Base-by-base conservation (phyloP, 805 yeast genomes). In the Clavispora fructus region DNA sequence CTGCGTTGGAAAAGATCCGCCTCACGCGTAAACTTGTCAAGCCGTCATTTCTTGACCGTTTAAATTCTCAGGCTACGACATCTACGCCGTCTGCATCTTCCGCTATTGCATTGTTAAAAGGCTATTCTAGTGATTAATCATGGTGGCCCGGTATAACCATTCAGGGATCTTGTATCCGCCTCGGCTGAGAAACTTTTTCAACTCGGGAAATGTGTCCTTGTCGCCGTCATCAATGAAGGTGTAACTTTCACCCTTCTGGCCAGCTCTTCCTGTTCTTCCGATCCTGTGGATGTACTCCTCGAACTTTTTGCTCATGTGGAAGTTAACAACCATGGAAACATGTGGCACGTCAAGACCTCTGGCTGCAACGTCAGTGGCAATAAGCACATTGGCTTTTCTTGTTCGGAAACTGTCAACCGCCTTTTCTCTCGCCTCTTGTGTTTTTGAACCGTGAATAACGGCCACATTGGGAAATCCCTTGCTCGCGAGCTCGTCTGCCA, bases 191-290 rank as follows among this genome's bases (percentile, higher is more conserved):
- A 80, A 74, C 51, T 68, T 67, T 59, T 71, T 70, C 57, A 83
- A 62, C 51, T 77, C 83, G 44, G 64, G 62, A 44, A 85, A 72
- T 1, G 81, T 66, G 1, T 68, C 76, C 12, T 66, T 63, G 54
- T 85, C 91, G 4, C 73, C 74, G 11, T 74, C 75, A 45, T 78
- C 80, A 51, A 90, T 62, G 52, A 87, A 86, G 0, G 97, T 85
- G 11, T 83, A 70, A 5, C 96, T 85, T 9, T 77, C 71, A 39
- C 99, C 99, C 6, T 61, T 61, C 40, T 78, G 80, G 0, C 97
- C 98, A 0, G 96, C 97, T 64, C 99, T 79, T 33, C 98, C 99
- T 0, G 99, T 92, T 67, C 99, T 82, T 47, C 99, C 99, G 42
- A 92, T 85, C 60, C 98, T 77, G 65, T 92, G 99, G 16, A 92